Conservation (phyloP, 495 filamentous ascomycete species). For the Talaromyces proteolyticus region DNA sequence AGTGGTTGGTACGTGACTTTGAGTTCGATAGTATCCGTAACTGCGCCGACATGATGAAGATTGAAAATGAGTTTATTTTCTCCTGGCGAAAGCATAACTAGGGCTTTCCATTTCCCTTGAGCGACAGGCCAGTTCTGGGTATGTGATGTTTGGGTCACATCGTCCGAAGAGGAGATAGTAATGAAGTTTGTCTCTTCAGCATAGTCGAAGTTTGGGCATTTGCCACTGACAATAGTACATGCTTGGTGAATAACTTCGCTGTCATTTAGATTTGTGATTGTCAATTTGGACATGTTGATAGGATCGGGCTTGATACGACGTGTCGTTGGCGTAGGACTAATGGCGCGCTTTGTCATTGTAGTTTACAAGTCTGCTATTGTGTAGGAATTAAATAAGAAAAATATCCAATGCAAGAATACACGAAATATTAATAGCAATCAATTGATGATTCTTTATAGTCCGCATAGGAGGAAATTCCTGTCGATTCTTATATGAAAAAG, state of each 20-base stretch:
- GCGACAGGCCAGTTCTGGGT: conserved; percentile 10
- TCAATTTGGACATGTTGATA: background rate
- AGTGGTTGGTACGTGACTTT: conserved; percentile 22
- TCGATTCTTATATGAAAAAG: too few species aligned
- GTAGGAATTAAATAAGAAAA: too few species aligned
- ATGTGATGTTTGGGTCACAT: background rate
- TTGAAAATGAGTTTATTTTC: conserved; percentile 8
- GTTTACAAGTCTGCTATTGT: too few species aligned
- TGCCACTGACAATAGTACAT: conserved; percentile 8
- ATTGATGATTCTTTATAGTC: too few species aligned
- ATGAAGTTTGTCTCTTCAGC: conserved; percentile 1
- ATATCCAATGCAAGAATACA: too few species aligned
- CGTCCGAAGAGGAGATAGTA: conserved; percentile 3
- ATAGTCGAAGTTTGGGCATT: background rate
- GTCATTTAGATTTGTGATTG: conserved; percentile 10
- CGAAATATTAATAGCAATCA: too few species aligned
- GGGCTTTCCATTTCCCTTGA: conserved; percentile 12
- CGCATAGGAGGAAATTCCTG: too few species aligned
- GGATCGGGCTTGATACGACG: background rate
- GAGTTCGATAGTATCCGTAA: conserved; percentile 7
- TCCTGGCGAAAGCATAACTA: conserved; percentile 14
- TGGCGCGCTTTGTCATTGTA: background rate
- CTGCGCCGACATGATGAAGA: conserved; percentile 2
- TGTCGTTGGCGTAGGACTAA: background rate
- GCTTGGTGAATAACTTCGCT: conserved; percentile 11